phyloP scores from a whole-genome alignment of 192 early-diverging fungal genomes.

The Gaertneriomyces sp. region DNA sequence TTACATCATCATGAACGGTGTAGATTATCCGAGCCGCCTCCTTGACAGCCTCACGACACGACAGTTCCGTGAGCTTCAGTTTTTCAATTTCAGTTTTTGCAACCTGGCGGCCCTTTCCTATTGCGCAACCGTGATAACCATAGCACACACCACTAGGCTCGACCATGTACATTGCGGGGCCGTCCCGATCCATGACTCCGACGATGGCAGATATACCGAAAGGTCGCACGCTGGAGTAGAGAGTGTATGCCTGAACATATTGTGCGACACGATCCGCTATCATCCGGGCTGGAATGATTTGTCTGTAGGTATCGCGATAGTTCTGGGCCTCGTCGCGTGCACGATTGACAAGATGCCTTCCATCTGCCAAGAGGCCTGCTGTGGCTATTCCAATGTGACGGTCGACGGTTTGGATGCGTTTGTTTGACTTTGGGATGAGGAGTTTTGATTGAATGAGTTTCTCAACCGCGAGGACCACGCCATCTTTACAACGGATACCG shows the following conservation, averaged over 20 bases:
- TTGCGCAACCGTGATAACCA: constrained; percentile 93
- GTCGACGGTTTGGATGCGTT: constrained; percentile 87
- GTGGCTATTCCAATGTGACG: constrained; percentile 88
- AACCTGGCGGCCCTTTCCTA: constrained; percentile 93
- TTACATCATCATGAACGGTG: constrained; percentile 90
- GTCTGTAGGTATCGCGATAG: constrained; percentile 82
- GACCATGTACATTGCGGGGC: constrained; percentile 87
- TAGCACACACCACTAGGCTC: constrained; percentile 96
- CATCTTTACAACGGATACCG: constrained; percentile 89
- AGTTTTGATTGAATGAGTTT: constrained; percentile 94
- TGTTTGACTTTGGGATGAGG: constrained; percentile 88
- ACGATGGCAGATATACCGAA: constrained; percentile 87
- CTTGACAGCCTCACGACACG: constrained; percentile 81
- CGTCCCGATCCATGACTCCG: constrained; percentile 72
- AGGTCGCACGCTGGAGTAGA: constrained; percentile 92
- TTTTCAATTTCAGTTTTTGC: constrained; percentile 99
- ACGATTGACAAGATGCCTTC: constrained; percentile 81
- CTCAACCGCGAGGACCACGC: constrained; percentile 94
- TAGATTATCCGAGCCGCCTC: constrained; percentile 96
- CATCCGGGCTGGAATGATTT: constrained; percentile 75
- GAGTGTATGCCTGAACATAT: constrained; percentile 94
- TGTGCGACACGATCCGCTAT: constrained; percentile 90
- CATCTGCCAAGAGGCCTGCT: constrained; percentile 91
- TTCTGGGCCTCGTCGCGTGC: constrained; percentile 86
- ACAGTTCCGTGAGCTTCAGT: constrained; percentile 78